These are phyloP conservation scores for Alternaria triticimaculans DNA, from an alignment of 2,329 filamentous ascomycete genomes.

Conservation along the genomic window DNA sequence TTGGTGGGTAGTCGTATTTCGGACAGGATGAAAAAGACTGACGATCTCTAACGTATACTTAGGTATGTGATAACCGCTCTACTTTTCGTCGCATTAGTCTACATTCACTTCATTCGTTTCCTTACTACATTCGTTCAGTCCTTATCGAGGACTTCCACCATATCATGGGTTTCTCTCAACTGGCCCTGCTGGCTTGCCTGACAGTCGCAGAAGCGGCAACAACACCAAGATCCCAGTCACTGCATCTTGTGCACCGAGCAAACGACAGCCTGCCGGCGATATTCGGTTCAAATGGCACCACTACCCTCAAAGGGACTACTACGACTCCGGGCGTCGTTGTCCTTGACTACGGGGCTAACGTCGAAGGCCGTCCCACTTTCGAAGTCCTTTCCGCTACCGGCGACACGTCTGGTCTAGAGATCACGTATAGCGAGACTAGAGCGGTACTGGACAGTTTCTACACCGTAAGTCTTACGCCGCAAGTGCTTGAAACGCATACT, in stretches of 20 bases:
- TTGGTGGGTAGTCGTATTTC: neutral
- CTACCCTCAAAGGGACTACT: neutral
- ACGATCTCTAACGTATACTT: neutral
- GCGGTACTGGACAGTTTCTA: neutral
- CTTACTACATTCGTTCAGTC: neutral
- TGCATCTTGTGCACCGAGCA: neutral
- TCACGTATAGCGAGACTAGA: neutral
- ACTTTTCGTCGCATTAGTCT: neutral
- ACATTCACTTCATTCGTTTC: neutral
- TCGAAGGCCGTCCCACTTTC: slow-evolving; percentile 24
- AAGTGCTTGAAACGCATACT: neutral
- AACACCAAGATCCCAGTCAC: neutral
- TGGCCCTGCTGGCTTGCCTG: neutral
- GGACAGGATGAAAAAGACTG: neutral
- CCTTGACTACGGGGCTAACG: slow-evolving; percentile 21
- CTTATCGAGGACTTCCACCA: neutral
- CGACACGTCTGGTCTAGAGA: slow-evolving; percentile 4
- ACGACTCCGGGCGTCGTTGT: neutral
- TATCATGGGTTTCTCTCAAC: neutral
- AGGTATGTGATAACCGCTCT: neutral
- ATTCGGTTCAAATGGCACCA: neutral
- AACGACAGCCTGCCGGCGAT: neutral
- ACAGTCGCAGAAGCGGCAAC: neutral
- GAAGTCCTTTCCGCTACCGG: slow-evolving; percentile 15
- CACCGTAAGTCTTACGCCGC: neutral